Base-by-base conservation (phyloP, 768 basidiomycete species). In the Ramaria sp. region DNA sequence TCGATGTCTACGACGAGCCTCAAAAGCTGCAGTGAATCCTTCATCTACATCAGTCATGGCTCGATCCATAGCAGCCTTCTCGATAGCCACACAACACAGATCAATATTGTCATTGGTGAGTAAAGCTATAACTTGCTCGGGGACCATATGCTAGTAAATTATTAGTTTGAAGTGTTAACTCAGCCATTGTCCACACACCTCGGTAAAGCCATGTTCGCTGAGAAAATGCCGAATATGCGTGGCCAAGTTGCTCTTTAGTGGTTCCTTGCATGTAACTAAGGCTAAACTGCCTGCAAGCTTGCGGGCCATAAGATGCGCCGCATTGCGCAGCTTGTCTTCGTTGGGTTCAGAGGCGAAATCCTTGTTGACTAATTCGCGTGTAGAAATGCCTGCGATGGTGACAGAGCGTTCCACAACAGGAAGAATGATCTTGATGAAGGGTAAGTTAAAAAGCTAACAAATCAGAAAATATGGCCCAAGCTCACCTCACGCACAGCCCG, bases 401-500 rank as follows among this genome's bases (percentile, higher is more conserved):
- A 97, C 96, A 20, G 94, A 97, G 50, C 96, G 81, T 62, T 99
- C 96, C 22, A 99, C 94, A 50, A 99, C 95, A 5, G 96, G 96
- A 16, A 94, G 74, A 61, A 99, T 94, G 56, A 98, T 97, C 84
- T 92, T 59, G 1, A 44, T 42, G 50, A 57, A 37, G 44, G 4
- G 42, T 51, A 24, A 50, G 48, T 22, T 36, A 30, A n/a, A 30
- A n/a, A n/a, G n/a, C 9, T 38, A 28, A 32, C 15, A 15, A 48
- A n/a, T 13, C 22, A 47, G 43, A n/a, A 51, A 3, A 57, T 42
- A 22, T 47, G 20, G 13, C n/a, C 30, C 10, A 5, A 7, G 63
- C 70, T 64, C 62, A 91, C 90, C 75, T 99, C 96, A 58, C 96
- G 84, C 53, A 98, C 88, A 10, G 96, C 88, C 27, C 90, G 82